Conservation (phyloP, 2,329 filamentous ascomycete genomes). For the Paramyrothecium sp. region DNA sequence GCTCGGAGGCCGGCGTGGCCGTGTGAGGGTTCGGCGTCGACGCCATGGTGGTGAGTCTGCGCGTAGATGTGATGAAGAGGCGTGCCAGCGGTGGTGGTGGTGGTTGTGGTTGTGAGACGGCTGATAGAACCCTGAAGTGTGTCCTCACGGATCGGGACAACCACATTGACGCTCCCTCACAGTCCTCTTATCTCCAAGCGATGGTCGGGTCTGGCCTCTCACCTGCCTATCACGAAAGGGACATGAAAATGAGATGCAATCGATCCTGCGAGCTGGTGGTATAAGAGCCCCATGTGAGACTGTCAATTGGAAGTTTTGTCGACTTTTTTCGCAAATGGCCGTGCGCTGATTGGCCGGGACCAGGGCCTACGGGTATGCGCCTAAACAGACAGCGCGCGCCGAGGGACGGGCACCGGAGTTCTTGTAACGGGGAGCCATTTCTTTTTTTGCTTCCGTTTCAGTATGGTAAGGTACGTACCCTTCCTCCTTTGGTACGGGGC, state of each 20-base stretch:
- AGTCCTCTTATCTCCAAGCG: neutral
- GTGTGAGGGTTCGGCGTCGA: neutral
- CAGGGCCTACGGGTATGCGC: neutral
- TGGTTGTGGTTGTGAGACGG: neutral
- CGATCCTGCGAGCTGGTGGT: too few species aligned
- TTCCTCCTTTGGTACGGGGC: too few species aligned
- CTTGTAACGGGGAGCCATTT: neutral
- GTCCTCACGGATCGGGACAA: neutral
- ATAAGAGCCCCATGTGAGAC: neutral
- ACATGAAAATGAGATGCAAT: too few species aligned
- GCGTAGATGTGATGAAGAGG: constrained; percentile 1
- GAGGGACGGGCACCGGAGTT: neutral
- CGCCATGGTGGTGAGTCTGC: neutral
- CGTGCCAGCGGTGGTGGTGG: too few species aligned
- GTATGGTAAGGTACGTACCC: too few species aligned
- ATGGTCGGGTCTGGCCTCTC: neutral
- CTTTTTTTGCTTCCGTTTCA: too few species aligned
- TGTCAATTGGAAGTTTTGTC: neutral
- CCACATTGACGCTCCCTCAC: neutral
- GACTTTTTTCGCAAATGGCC: neutral
- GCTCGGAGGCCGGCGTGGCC: neutral
- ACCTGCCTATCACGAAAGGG: too few species aligned
- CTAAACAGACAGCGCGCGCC: neutral
- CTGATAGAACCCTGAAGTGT: neutral
- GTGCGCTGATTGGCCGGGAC: neutral